Conservation (phyloP, 352 stramenopile species). For the Phytophthora rubi region DNA sequence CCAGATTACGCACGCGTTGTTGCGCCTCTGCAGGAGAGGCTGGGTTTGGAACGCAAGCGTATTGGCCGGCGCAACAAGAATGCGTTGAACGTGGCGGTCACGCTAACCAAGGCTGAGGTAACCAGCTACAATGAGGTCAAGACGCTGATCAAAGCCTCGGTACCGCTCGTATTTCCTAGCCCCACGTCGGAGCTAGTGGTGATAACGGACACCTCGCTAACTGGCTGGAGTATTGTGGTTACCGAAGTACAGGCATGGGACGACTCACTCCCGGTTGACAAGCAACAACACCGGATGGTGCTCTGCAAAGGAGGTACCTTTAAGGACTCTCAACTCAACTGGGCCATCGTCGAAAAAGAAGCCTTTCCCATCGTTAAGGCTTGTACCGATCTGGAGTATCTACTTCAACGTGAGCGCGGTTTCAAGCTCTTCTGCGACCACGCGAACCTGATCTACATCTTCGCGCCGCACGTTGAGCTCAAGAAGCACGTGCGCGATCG, state of each 20-base stretch:
- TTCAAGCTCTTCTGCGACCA: conserved; percentile 33
- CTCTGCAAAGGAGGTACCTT: conserved; percentile 20
- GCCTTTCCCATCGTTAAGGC: conserved; percentile 16
- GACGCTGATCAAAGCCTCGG: background rate
- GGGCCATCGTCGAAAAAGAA: conserved; percentile 29
- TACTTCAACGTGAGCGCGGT: conserved; percentile 15
- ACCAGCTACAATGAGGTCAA: conserved; percentile 9
- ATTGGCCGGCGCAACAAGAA: conserved; percentile 14
- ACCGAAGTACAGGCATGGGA: background rate
- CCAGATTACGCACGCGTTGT: conserved; percentile 20
- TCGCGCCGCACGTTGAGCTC: conserved; percentile 7
- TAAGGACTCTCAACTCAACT: conserved; percentile 10
- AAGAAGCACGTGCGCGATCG: conserved; percentile 14
- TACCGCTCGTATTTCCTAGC: background rate
- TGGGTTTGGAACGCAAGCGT: background rate
- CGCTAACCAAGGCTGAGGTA: background rate
- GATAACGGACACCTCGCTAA: conserved; percentile 1
- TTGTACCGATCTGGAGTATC: conserved; percentile 13
- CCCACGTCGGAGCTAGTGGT: background rate
- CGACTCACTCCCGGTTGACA: background rate
- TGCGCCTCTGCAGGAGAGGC: conserved; percentile 14
- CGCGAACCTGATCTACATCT: conserved; percentile 28
- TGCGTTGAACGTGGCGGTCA: background rate
- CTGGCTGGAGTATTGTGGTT: conserved; percentile 4
- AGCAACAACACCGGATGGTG: conserved; percentile 17